Evolutionary conservation across 192 early-diverging fungal genomes (phyloP).

Genomic region (Backusella parvicylindrica): DNA sequence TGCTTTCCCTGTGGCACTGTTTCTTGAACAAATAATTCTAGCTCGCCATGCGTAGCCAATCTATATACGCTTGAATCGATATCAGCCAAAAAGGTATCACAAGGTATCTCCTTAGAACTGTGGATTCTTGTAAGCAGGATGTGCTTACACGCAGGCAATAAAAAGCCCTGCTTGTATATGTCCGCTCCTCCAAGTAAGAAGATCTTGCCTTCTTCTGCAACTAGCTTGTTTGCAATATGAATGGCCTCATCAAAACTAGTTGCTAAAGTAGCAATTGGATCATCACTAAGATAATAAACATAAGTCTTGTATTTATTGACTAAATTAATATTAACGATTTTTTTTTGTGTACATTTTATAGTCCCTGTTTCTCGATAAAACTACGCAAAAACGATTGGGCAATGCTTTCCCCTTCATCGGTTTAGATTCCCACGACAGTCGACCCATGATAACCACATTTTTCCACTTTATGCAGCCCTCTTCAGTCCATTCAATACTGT

Average conservation of each 20-base stretch:
- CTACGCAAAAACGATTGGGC: slow-evolving; percentile 73
- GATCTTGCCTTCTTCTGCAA: slow-evolving; percentile 40
- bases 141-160: slow-evolving; percentile 46
- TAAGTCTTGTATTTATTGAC: no score
- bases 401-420: slow-evolving; percentile 75
- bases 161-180: slow-evolving; percentile 68
- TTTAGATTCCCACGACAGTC: slow-evolving; percentile 87
- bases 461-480: background rate
- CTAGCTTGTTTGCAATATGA: slow-evolving; percentile 32
- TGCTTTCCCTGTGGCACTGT: slow-evolving; percentile 39
- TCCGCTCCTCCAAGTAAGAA: slow-evolving; percentile 77
- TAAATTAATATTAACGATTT: no score
- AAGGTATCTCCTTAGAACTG: slow-evolving; percentile 43
- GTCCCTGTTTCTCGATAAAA: slow-evolving; percentile 63
- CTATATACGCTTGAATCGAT: slow-evolving; percentile 35
- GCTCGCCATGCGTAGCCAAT: slow-evolving; percentile 39
- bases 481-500: no score
- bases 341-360: slow-evolving; percentile 36
- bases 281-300: background rate
- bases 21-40: slow-evolving; percentile 42
- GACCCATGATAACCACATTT: slow-evolving; percentile 93
- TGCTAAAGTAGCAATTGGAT: background rate
- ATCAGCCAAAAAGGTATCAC: slow-evolving; percentile 75
- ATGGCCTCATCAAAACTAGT: slow-evolving; percentile 8
- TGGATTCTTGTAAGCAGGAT: slow-evolving; percentile 72